phyloP scores from a whole-genome alignment of 306 rosid genomes.

The Nissolia schottii region DNA sequence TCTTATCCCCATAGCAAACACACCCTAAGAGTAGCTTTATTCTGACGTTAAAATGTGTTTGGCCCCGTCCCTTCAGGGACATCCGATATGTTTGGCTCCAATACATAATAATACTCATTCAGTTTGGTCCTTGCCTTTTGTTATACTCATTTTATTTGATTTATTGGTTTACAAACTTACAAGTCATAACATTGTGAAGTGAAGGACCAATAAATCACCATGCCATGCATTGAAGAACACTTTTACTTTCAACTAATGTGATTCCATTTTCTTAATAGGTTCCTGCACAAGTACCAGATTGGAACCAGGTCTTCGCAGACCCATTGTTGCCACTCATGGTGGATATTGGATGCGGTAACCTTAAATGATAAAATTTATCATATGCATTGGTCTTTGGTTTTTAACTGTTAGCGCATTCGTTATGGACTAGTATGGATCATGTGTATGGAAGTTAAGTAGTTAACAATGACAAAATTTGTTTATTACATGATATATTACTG shows the following conservation, averaged over 20 bases:
- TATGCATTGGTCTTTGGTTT: background rate
- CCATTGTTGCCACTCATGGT: constrained; percentile 89
- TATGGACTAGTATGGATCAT: background rate
- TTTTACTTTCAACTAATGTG: constrained; percentile 1
- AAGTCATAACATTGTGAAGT: too few species aligned
- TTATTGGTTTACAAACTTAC: too few species aligned
- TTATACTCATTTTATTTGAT: too few species aligned
- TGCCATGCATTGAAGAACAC: background rate
- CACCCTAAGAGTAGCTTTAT: too few species aligned
- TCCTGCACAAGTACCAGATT: constrained; percentile 69
- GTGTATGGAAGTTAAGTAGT: constrained; percentile 15
- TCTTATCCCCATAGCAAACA: too few species aligned
- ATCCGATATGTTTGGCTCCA: too few species aligned
- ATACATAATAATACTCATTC: too few species aligned
- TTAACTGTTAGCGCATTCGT: background rate
- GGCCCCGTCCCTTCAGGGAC: too few species aligned
- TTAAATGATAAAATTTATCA: constrained; percentile 4
- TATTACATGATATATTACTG: background rate
- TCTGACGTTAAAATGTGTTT: too few species aligned
- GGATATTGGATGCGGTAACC: constrained; percentile 89
- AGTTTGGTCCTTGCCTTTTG: too few species aligned
- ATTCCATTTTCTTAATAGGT: constrained; percentile 36
- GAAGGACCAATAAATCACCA: background rate
- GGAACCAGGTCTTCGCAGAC: constrained; percentile 74
- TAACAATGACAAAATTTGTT: background rate